Evolutionary conservation across 1,284 basidiomycete species (phyloP), one percentile per base, ranked within the genome.

Genomic region (Coniferiporia sulphurascens): DNA sequence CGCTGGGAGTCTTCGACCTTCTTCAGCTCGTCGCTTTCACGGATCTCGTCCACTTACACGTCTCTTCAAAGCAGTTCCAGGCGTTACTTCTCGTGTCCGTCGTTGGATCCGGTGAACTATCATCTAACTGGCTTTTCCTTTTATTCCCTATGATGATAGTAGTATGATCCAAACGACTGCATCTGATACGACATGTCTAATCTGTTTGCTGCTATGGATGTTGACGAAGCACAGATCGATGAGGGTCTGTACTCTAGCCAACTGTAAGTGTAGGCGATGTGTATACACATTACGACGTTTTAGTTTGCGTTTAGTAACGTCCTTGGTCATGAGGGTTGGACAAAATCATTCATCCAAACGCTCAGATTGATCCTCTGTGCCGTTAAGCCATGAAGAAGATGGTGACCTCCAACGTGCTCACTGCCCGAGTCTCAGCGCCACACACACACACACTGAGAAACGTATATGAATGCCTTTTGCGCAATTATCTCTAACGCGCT

Each of bases 391-490:
- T 99, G 97, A 98, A 98, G 82, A 91, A 89, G 71, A 99, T 99
- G 97, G 96, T 96, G 7, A 81, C 84, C 32, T 98, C 95, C 58
- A 97, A 98, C 71, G 91, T 99, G 51, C 85, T 99, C 63, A 87
- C 99, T 66, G 89, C 98, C 48, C 97, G 97, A 34, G 76, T 96
- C n/a, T 72, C 89, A 91, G 65, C 97, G 97, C 64, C 78, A n/a
- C n/a, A n/a, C n/a, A n/a, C n/a, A n/a, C 99, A 61, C 97, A 97
- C 61, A 93, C 93, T 59, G 97, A 99, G 94, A 94, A 91, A 68
- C 67, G 79, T 72, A 60, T 48, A 52, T 51, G 63, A 54, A 51
- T 36, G 53, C 48, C 22, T 4, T 38, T 44, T n/a, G 60, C 45
- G 41, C 7, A 59, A 52, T 54, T 45, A 15, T 38, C 32, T 55